A percentile compares a stretch with the other conserved stretches of the same genome.
phyloP scores from a whole-genome alignment of 73 alveolate genomes.

The Breviolum minutum region DNA sequence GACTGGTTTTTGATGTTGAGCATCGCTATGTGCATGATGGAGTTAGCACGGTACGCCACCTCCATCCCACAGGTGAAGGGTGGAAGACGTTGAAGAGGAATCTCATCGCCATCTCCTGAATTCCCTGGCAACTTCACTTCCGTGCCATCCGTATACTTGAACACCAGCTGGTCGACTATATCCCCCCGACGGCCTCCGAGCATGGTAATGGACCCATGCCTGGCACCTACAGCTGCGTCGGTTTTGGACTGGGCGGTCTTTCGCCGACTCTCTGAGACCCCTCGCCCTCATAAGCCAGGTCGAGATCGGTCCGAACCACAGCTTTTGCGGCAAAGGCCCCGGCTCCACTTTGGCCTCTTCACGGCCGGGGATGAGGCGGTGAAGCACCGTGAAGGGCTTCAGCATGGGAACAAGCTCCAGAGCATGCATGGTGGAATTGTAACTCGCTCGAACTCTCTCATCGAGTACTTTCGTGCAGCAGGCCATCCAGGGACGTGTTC shows the following conservation, averaged over 20 bases:
- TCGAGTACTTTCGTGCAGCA: background rate
- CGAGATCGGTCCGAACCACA: background rate
- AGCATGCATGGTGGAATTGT: background rate
- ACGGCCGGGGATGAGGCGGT: background rate
- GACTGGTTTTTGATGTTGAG: too few relatives aligned
- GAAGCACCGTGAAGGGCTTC: background rate
- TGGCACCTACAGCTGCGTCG: background rate
- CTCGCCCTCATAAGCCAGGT: background rate
- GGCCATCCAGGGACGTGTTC: background rate
- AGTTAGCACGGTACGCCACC: too few relatives aligned
- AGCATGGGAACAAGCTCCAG: background rate
- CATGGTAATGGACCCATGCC: background rate
- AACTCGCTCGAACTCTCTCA: background rate
- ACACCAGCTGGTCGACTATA: background rate
- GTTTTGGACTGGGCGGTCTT: background rate
- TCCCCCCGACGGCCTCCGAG: background rate
- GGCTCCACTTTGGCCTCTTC: background rate
- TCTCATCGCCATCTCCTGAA: too few relatives aligned
- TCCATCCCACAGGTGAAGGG: too few relatives aligned
- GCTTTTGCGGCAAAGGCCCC: background rate
- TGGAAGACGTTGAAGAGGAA: too few relatives aligned
- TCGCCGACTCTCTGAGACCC: background rate
- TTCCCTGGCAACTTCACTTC: too few relatives aligned
- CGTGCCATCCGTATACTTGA: too few relatives aligned
- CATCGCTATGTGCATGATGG: too few relatives aligned